phyloP scores from a whole-genome alignment of 2,329 filamentous ascomycete genomes.

The Dothiorella sarmentorum region DNA sequence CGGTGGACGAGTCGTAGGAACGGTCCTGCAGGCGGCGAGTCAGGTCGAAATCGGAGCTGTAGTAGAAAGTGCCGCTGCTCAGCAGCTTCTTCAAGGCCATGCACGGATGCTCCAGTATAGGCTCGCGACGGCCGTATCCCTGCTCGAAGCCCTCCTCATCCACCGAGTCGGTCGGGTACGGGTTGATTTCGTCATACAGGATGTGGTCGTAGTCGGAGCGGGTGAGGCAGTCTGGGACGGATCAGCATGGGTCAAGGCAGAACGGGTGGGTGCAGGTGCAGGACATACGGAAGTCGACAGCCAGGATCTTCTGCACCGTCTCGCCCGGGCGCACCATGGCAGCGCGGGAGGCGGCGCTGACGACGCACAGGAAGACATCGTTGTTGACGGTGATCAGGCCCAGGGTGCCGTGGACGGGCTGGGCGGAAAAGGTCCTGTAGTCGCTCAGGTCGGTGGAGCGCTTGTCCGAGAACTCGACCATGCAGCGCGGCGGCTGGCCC shows the following conservation, averaged over 20 bases:
- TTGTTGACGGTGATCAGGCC: conserved; percentile 79
- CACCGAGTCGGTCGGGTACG: conserved; percentile 52
- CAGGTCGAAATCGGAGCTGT: conserved; percentile 96
- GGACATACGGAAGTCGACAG: conserved; percentile 71
- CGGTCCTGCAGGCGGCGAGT: conserved; percentile 91
- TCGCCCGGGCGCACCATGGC: conserved; percentile 83
- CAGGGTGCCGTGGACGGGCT: conserved; percentile 78
- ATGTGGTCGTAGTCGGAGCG: conserved; percentile 81
- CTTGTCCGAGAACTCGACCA: conserved; percentile 77
- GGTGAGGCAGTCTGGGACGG: conserved; percentile 71
- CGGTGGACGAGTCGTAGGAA: conserved; percentile 69
- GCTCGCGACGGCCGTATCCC: conserved; percentile 60
- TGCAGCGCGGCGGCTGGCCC: conserved; percentile 60
- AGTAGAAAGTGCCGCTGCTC: conserved; percentile 93
- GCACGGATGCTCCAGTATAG: conserved; percentile 79
- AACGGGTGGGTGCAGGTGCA: background rate
- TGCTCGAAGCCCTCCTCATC: conserved; percentile 53
- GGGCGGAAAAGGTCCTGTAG: conserved; percentile 67
- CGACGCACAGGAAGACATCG: conserved; percentile 88
- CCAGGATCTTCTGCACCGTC: conserved; percentile 80
- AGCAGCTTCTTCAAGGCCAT: conserved; percentile 86
- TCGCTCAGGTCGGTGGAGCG: conserved; percentile 66
- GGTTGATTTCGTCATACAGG: conserved; percentile 55
- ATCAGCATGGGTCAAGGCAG: background rate
- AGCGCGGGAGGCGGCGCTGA: conserved; percentile 73